Conservation (phyloP, 805 yeast species). For the Monosporozyma servazzii region DNA sequence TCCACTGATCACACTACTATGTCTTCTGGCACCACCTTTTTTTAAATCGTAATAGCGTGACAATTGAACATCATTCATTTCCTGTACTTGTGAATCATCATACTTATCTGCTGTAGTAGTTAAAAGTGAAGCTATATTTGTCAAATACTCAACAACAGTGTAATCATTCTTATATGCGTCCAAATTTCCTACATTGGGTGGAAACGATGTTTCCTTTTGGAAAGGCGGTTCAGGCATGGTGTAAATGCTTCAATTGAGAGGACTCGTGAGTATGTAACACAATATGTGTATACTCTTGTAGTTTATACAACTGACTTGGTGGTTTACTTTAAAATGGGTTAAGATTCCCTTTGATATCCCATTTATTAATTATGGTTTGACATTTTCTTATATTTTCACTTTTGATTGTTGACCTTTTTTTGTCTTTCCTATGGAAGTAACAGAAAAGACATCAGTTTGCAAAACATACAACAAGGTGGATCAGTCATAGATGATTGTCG, state of each 20-base stretch:
- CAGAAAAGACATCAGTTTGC: not conserved
- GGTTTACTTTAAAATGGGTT: not conserved
- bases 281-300: not conserved
- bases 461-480: not conserved
- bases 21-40: not conserved
- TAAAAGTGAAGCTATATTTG: constrained; percentile 1
- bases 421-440: not conserved
- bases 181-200: not conserved
- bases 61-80: constrained; percentile 1
- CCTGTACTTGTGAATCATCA: not conserved
- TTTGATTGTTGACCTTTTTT: not conserved
- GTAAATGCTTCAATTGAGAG: not conserved
- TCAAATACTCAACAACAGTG: not conserved
- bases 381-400: not conserved
- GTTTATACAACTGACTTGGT: not conserved
- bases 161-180: constrained; percentile 1
- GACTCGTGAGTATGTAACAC: not conserved
- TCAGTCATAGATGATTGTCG: not conserved
- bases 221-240: not conserved
- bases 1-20: constrained; percentile 1
- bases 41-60: constrained; percentile 2
- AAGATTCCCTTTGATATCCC: not conserved
- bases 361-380: not conserved
- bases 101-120: constrained; percentile 3
- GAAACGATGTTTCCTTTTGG: not conserved